These are phyloP conservation scores for Neonectria faginata DNA, from an alignment of 2,329 filamentous ascomycete genomes.

Conservation along the genomic window DNA sequence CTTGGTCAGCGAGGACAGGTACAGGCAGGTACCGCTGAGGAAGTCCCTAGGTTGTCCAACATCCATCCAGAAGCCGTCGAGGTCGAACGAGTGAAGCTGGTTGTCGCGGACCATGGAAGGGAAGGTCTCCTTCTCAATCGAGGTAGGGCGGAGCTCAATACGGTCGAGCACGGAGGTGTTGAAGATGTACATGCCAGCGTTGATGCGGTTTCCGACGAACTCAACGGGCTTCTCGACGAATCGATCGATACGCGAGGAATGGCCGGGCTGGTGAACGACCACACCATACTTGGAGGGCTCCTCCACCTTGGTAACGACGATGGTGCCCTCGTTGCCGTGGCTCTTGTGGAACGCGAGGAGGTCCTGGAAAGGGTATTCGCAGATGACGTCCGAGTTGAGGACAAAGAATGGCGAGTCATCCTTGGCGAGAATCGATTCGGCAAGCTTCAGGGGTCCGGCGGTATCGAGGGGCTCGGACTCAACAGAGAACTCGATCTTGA, in stretches of 20 bases:
- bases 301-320: slow-evolving; percentile 98
- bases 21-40: slow-evolving; percentile 93
- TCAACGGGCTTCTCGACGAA: slow-evolving; percentile 99
- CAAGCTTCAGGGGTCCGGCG: slow-evolving; percentile 93
- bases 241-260: slow-evolving; percentile 92
- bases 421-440: slow-evolving; percentile 91
- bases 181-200: slow-evolving; percentile 97
- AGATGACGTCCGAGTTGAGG: slow-evolving; percentile 97
- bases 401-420: slow-evolving; percentile 97
- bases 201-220: slow-evolving; percentile 98
- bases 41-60: slow-evolving; percentile 99
- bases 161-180: slow-evolving; percentile 91
- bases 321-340: slow-evolving; percentile 96
- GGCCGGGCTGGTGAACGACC: slow-evolving; percentile 94
- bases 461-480: slow-evolving; percentile 96
- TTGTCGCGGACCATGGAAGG: slow-evolving; percentile 91
- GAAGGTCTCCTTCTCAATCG: slow-evolving; percentile 99
- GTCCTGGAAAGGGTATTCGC: slow-evolving; percentile 94
- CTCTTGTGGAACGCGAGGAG: slow-evolving; percentile 91
- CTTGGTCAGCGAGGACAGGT: slow-evolving; percentile 92
- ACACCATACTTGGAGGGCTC: slow-evolving; percentile 99
- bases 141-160: slow-evolving; percentile 96
- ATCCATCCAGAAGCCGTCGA: slow-evolving; percentile 99
- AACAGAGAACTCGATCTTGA: slow-evolving; percentile 97
- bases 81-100: slow-evolving; percentile 93